Percentiles rank a stretch among this genome's conserved stretches.
These are phyloP conservation scores for Penstemon davidsonii DNA, from an alignment of 257 asterid species.

Conservation along the genomic window DNA sequence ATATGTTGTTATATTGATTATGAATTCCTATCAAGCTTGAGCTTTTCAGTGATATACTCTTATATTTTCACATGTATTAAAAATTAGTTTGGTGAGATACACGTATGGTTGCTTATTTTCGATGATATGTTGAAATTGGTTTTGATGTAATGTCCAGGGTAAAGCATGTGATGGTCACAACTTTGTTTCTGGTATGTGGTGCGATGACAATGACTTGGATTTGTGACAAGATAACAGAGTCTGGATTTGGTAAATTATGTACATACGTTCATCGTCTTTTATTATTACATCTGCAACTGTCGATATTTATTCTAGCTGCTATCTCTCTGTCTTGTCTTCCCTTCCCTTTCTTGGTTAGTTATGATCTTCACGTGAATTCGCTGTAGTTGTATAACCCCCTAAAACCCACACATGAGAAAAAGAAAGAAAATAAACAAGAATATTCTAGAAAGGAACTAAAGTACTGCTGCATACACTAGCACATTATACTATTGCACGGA, in stretches of 20 bases:
- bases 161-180: slow-evolving; percentile 81
- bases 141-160: slow-evolving; percentile 51
- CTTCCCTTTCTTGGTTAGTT: background rate
- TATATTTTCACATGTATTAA: background rate
- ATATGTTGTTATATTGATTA: too few relatives aligned
- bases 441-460: background rate
- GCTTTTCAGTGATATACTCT: too few relatives aligned
- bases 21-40: too few relatives aligned
- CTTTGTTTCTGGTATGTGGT: slow-evolving; percentile 79
- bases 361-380: background rate
- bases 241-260: slow-evolving; percentile 77
- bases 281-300: slow-evolving; percentile 6
- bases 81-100: background rate
- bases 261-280: background rate
- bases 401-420: background rate
- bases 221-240: slow-evolving; percentile 85
- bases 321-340: slow-evolving; percentile 9
- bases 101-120: background rate
- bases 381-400: background rate
- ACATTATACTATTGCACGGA: background rate
- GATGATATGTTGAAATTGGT: background rate
- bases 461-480: slow-evolving; percentile 6
- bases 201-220: slow-evolving; percentile 97
- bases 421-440: background rate
- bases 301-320: background rate